Evolutionary conservation across 345 rosid species (phyloP), one percentile per base, ranked within the genome.

Genomic region (Heritiera fomes): DNA sequence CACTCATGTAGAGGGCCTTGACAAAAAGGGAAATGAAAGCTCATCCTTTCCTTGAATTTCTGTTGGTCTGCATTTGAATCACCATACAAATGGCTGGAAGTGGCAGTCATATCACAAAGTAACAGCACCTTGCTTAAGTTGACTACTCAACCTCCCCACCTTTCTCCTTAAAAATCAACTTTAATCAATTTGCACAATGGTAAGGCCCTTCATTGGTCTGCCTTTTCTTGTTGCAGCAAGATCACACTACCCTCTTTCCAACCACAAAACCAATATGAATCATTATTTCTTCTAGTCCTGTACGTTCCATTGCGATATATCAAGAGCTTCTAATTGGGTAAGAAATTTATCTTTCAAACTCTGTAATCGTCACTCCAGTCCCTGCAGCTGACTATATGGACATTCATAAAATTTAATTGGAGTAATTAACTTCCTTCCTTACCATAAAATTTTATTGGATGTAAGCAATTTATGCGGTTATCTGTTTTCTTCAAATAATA

Each of bases 41-140:
- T 43, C 30, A 67, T 67, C 81, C 75, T 2, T 65, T 83, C 71
- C 18, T 50, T 14, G 40, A 17, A 71, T 76, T 43, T 73, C 41
- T 73, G 17, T 70, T 79, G 73, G 58, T 78, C 64, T 65, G 70
- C 68, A 81, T n/a, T 55, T 28, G 47, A 23, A 20, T 71, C 43
- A 79, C 70, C 70, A 73, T 60, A 79, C 73, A 58, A 58, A 9
- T 41, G 30, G 49, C 4, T 11, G 8, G 49, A 18, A 77, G 81
- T 76, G 80, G 84, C 53, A 63, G 76, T 86, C 89, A 69, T 70
- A 40, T 83, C 87, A 73, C 34, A 76, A 74, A n/a, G 45, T 62
- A 73, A 40, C 58, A 70, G 65, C 87, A 84, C 82, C 81, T 79
- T 70, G 73, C 73, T 79, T 68, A 77, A 80, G 82, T 76, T 69